Evolutionary conservation across 148 eudicot species (phyloP), one percentile per base, ranked within the genome.

Genomic region (Amaranthus hypochondriacus): DNA sequence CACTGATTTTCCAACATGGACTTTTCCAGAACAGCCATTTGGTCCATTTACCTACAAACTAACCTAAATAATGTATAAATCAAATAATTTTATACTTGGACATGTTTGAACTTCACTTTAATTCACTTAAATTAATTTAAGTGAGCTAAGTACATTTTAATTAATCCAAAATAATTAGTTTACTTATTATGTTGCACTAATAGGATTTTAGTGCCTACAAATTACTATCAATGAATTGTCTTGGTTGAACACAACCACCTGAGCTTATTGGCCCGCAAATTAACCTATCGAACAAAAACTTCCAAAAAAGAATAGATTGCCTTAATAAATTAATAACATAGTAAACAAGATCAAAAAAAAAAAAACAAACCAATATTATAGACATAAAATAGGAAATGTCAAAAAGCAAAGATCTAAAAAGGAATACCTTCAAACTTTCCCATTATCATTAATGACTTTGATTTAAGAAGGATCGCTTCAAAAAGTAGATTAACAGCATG

Each of bases 381-480:
- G 54, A 21, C 49, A 50, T 62, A 48, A 28, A 13, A 15, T 14
- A 64, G 0, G 47, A 43, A n/a, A 39, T 1, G 21, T 9, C 39
- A 6, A 55, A 15, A 56, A 28, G 68, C 5, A 28, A 70, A 47
- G n/a, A 15, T 57, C 9, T 57, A 11, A 59, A 43, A 49, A 64
- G 39, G 5, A 77, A 73, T 78, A 93, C 98, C 98, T 89, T 85
- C 83, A 78, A 85, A 84, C 78, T 88, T 87, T 69, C 89, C 88
- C 49, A 93, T 90, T 75, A 80, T 75, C 73, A 87, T 83, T 66
- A 90, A 80, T 51, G 96, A 89, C 83, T 86, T 93, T 73, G 92
- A 79, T 81, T 90, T 93, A 52, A 93, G 90, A 75, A 81, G 89
- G 55, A 89, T 84, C 49, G 98, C 96, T 82, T 93, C 98, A 8